Percentiles rank a stretch among this genome's conserved stretches.
Conservation (phyloP, 305 asterid species). For the Fraxinus dipetala region DNA sequence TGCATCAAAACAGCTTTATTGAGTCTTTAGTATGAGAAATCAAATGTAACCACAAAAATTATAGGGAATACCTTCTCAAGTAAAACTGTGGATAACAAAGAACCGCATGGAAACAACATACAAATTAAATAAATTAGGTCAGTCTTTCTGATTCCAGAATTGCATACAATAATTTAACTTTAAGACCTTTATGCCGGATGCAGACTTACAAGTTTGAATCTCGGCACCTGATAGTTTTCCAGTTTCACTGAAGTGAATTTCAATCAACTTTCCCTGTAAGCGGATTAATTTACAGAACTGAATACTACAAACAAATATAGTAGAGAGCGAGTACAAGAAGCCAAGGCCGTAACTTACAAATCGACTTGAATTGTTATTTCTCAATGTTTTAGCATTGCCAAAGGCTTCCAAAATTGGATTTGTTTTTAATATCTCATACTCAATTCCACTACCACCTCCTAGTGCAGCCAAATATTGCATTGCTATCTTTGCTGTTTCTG, state of each 20-base stretch:
- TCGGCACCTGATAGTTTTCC: conserved; percentile 96
- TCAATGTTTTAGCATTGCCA: conserved; percentile 92
- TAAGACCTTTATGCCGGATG: conserved; percentile 22
- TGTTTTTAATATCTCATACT: conserved; percentile 89
- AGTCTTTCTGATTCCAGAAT: conserved; percentile 14
- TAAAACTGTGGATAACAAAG: conserved; percentile 54
- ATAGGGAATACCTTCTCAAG: conserved; percentile 78
- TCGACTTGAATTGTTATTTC: conserved; percentile 98
- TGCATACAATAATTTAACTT: conserved; percentile 10
- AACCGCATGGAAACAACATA: conserved; percentile 27
- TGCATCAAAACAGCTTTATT: conserved; percentile 43
- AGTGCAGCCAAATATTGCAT: conserved; percentile 98
- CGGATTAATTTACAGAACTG: conserved; percentile 14
- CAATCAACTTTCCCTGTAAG: conserved; percentile 91
- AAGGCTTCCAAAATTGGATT: conserved; percentile 97
- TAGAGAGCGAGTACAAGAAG: not conserved
- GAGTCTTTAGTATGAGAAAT: conserved; percentile 25
- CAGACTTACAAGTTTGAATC: conserved; percentile 83
- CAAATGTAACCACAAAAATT: conserved; percentile 9
- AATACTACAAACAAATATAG: conserved; percentile 17
- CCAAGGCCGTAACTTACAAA: conserved; percentile 48
- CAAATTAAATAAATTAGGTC: conserved; percentile 27
- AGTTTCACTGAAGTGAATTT: conserved; percentile 95
- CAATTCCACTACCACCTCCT: conserved; percentile 98
- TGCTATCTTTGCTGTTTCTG: conserved; percentile 97